phyloP scores from a whole-genome alignment of 1,284 basidiomycete species.

The Lignosus rhinocerotis region DNA sequence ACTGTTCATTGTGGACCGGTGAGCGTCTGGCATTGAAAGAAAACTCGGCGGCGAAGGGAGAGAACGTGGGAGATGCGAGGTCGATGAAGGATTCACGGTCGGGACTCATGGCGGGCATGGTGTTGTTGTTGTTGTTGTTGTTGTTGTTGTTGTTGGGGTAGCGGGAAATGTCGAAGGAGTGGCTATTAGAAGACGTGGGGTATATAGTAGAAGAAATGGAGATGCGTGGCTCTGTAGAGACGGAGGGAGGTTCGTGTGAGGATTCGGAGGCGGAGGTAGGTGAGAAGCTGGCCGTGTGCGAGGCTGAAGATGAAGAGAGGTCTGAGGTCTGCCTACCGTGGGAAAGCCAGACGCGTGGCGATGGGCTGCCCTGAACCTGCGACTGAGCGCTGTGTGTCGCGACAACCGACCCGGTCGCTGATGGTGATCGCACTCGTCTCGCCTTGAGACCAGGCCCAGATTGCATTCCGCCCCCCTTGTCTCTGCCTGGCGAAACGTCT shows the following conservation, averaged over 20 bases:
- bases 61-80: conserved; percentile 43
- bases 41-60: conserved; percentile 25
- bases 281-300: conserved; percentile 6
- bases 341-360: conserved; percentile 26
- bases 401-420: conserved; percentile 5
- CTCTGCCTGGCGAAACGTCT: background rate
- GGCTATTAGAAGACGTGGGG: conserved; percentile 23
- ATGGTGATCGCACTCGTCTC: background rate
- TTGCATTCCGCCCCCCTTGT: background rate
- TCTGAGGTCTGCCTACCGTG: conserved; percentile 28
- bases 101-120: conserved; percentile 27
- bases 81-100: conserved; percentile 60
- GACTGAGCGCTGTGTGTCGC: background rate
- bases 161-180: conserved; percentile 26
- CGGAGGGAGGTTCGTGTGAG: conserved; percentile 39
- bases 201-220: conserved; percentile 50
- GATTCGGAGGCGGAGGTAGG: conserved; percentile 28
- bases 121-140: conserved; percentile 2
- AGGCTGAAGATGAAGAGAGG: conserved; percentile 21
- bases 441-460: background rate
- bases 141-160: conserved; percentile 8
- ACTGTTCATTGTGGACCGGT: conserved; percentile 3
- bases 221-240: conserved; percentile 40
- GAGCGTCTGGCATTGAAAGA: conserved; percentile 8
- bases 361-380: conserved; percentile 7